These are phyloP conservation scores for Eimeria maxima DNA, from an alignment of 169 alveolate species.

Conservation along the genomic window DNA sequence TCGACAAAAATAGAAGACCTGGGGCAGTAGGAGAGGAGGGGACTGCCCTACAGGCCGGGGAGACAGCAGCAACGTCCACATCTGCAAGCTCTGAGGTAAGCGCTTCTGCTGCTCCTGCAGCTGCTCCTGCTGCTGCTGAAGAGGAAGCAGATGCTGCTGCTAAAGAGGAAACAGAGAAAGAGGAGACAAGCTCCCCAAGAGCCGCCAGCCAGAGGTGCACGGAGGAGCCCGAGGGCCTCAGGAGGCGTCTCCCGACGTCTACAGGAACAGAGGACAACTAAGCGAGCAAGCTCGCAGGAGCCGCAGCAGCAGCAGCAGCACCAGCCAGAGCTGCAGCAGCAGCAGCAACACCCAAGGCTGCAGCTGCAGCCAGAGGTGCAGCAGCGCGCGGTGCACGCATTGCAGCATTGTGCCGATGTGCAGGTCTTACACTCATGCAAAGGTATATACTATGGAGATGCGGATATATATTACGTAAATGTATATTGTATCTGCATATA, in stretches of 20 bases:
- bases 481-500: not conserved
- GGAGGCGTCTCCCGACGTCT: not conserved
- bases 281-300: not conserved
- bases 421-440: too few species aligned
- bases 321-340: not conserved
- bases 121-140: not conserved
- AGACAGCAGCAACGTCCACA: not conserved
- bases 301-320: not conserved
- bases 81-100: not conserved
- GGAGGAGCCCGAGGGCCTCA: not conserved
- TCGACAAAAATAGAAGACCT: conserved; percentile 76
- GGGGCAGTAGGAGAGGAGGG: conserved; percentile 36
- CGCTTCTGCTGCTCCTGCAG: not conserved
- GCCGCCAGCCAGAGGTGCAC: not conserved
- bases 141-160: not conserved
- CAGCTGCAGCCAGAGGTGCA: not conserved
- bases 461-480: too few species aligned
- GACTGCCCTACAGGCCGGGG: not conserved
- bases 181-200: not conserved
- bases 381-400: not conserved
- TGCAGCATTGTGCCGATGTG: not conserved
- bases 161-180: not conserved
- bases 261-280: not conserved
- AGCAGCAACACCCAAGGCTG: not conserved
- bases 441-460: too few species aligned